Evolutionary conservation across 1,284 basidiomycete genomes (phyloP).

Genomic region (Cutaneotrichosporon dermatis): DNA sequence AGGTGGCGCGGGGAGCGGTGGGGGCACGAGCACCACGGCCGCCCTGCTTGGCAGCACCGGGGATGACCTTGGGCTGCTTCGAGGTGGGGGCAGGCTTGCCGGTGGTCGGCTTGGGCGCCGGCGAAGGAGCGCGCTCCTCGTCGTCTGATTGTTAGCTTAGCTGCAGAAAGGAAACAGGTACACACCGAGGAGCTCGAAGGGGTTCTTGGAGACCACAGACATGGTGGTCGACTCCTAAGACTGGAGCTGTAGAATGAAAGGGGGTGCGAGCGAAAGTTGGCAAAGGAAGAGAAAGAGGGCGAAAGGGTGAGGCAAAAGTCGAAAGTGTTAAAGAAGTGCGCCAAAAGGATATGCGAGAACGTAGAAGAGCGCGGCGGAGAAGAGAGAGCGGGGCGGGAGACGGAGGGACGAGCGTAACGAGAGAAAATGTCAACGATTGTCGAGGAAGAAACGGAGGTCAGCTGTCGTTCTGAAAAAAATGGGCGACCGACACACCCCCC

Average conservation of each 20-base stretch:
- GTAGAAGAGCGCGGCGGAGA: too few species aligned
- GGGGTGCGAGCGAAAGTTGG: neutral
- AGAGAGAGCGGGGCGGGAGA: too few species aligned
- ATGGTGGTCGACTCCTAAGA: slow-evolving; percentile 34
- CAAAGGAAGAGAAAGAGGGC: too few species aligned
- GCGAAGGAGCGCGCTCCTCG: slow-evolving; percentile 29
- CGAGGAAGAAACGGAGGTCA: too few species aligned
- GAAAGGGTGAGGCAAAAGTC: too few species aligned
- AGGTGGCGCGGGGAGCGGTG: slow-evolving; percentile 36
- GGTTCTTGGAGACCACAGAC: slow-evolving; percentile 50
- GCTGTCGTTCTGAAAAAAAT: too few species aligned
- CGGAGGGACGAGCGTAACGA: too few species aligned
- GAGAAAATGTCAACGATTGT: too few species aligned
- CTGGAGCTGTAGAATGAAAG: slow-evolving; percentile 10
- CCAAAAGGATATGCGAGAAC: too few species aligned
- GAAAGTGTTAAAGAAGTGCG: too few species aligned
- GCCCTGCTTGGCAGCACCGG: slow-evolving; percentile 32
- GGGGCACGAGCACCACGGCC: slow-evolving; percentile 34
- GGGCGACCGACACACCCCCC: too few species aligned
- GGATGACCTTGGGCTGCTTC: slow-evolving; percentile 29
- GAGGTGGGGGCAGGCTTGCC: slow-evolving; percentile 24
- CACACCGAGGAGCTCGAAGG: slow-evolving; percentile 51
- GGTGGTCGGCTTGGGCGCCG: slow-evolving; percentile 33
- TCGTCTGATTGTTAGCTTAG: slow-evolving; percentile 10
- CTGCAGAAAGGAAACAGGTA: slow-evolving; percentile 14